Evolutionary conservation across 2,329 filamentous ascomycete species (phyloP).

Genomic region (Monilinia vaccinii-corymbosi): DNA sequence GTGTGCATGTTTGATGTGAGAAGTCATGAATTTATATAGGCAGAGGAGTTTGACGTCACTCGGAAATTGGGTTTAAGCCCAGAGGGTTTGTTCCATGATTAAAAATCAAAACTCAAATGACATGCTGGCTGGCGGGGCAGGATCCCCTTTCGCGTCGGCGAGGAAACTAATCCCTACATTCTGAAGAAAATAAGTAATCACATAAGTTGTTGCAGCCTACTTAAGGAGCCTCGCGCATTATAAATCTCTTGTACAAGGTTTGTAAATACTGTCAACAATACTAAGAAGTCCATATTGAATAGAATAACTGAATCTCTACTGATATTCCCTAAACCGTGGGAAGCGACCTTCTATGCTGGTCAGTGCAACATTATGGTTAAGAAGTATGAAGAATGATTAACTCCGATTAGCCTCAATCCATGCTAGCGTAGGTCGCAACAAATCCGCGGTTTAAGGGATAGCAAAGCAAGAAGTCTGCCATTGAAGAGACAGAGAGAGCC

Average conservation of each 20-base stretch:
- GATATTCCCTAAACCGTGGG: not conserved
- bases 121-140: not conserved
- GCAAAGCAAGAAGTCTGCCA: not conserved
- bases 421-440: too few species aligned
- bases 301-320: not conserved
- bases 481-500: not conserved
- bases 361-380: too few species aligned
- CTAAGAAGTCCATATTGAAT: not conserved
- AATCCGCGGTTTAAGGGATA: too few species aligned
- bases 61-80: not conserved
- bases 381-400: too few species aligned
- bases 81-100: not conserved
- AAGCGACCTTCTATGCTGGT: too few species aligned
- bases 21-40: not conserved
- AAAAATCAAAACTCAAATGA: not conserved
- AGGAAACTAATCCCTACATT: not conserved
- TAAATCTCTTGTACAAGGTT: not conserved
- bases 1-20: not conserved
- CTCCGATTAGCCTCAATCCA: too few species aligned
- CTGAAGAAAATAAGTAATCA: not conserved
- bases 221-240: too few species aligned
- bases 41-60: not conserved
- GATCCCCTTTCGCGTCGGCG: not conserved
- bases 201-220: not conserved
- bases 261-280: not conserved